Evolutionary conservation across 129 eudicot genomes (phyloP).

Genomic region (Lactuca saligna): DNA sequence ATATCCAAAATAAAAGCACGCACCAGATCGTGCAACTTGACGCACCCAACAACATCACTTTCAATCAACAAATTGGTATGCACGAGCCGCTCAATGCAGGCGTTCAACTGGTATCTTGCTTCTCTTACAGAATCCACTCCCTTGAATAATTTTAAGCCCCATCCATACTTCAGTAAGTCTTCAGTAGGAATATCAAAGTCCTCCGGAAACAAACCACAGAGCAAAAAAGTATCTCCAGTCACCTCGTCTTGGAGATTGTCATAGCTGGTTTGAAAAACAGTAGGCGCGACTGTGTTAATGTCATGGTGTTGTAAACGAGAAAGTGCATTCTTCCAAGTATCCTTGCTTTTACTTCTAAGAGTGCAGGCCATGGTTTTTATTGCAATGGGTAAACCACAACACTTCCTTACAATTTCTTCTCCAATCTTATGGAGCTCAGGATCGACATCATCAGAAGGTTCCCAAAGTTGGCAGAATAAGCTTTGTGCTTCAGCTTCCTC

Average conservation of each 20-base stretch:
- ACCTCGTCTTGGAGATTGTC: conserved; percentile 12
- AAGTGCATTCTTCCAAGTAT: conserved; percentile 11
- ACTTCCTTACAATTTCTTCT: conserved; percentile 4
- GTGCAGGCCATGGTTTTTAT: too few relatives aligned
- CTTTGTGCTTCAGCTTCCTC: background rate
- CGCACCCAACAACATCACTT: conserved; percentile 4
- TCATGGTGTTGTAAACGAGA: conserved; percentile 6
- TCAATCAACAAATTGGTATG: conserved; percentile 1
- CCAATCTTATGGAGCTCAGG: conserved; percentile 3
- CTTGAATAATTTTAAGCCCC: background rate
- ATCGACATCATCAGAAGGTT: conserved; percentile 1
- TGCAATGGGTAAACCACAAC: too few relatives aligned
- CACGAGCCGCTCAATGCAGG: background rate
- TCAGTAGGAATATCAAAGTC: conserved; percentile 7
- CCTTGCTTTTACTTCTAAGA: too few relatives aligned
- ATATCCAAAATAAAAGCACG: background rate
- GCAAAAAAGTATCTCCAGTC: too few relatives aligned
- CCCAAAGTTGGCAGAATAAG: background rate
- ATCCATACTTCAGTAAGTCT: background rate
- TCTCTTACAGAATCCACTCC: background rate
- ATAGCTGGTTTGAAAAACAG: conserved; percentile 2
- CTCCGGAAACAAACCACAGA: background rate
- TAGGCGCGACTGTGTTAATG: background rate
- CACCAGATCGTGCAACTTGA: conserved; percentile 15
- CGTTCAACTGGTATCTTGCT: background rate